Evolutionary conservation across 2,329 filamentous ascomycete species (phyloP), one percentile per base, ranked within the genome.

Genomic region (Microcera coccophila): DNA sequence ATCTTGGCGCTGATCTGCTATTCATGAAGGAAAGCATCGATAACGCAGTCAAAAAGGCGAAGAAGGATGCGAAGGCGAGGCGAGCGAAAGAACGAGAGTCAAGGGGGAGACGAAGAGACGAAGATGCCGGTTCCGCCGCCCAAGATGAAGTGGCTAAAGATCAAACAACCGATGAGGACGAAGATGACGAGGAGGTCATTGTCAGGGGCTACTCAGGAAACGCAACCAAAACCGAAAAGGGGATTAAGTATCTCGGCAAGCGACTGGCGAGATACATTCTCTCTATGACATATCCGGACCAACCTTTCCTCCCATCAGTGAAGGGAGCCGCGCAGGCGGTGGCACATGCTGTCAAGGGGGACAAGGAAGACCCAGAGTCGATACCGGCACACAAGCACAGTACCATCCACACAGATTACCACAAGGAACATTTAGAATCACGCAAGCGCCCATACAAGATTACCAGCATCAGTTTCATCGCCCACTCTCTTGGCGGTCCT

Each of bases 21-120:
- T 98, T 87, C 62, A 70, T 98, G 63, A 98, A 98, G 62, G 93
- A 98, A 67, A 95, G 89, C 65, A 97, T 98, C 49, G 93, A 98
- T 68, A 81, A 82, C 20, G 83, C 87, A 3, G 85, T 84, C 4
- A 84, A 74, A 55, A 82, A 91, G 61, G 85, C 87, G 20, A 83
- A 84, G 54, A 70, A 81, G 38, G 84, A 87, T 63, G 80, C 82
- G 28, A 83, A 76, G 61, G 74, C 71, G 38, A 75, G 85, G 44
- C 79, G 74, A 54, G 73, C 71, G 42, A 72, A 67, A 54, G 70
- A 77, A 58, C 65, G 70, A 60, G 60, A 68, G 59, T 57, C 64
- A 26, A 47, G 51, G 34, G 29, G 38, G 16, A 41, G 47, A 42
- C 36, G 35, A 41, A 49, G 45, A 38, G 31, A 44, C 15, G 45